A percentile compares a stretch with the other conserved stretches of the same genome.
phyloP scores from a whole-genome alignment of 2,329 filamentous ascomycete species.

The Fusarium sublunatum region DNA sequence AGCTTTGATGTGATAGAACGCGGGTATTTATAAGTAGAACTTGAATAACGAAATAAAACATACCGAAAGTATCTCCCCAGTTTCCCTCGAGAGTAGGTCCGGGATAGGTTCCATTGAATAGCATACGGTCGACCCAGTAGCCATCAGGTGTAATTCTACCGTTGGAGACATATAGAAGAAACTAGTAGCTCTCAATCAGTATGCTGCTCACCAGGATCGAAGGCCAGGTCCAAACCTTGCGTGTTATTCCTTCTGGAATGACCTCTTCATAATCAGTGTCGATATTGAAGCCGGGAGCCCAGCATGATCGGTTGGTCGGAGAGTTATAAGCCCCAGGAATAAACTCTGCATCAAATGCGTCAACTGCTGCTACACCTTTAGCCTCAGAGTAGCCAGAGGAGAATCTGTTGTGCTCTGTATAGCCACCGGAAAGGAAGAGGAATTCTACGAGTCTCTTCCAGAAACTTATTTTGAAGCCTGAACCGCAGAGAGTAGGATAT shows the following conservation, averaged over 20 bases:
- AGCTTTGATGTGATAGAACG: too few species aligned
- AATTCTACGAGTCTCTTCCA: constrained; percentile 7
- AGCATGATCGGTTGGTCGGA: not conserved
- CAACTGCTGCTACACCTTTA: too few species aligned
- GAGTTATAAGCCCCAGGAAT: not conserved
- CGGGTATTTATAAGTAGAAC: too few species aligned
- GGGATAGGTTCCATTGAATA: constrained; percentile 10
- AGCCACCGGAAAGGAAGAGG: not conserved
- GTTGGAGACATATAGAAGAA: constrained; percentile 4
- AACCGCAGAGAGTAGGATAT: too few species aligned
- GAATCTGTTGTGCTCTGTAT: not conserved
- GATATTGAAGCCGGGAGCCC: constrained; percentile 1
- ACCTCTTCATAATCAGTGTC: constrained; percentile 2
- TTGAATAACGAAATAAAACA: not conserved
- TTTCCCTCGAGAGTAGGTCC: constrained; percentile 9
- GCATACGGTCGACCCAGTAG: not conserved
- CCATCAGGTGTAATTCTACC: constrained; percentile 7
- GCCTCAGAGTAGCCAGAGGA: not conserved
- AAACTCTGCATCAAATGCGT: not conserved
- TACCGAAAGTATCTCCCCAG: constrained; percentile 16
- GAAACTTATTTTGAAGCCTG: not conserved
- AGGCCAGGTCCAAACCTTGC: not conserved
- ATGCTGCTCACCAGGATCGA: not conserved
- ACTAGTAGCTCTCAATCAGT: not conserved
- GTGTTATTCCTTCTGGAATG: not conserved